These are phyloP conservation scores for Oleoguttula mirabilis DNA, from an alignment of 495 filamentous ascomycete species.

Conservation along the genomic window DNA sequence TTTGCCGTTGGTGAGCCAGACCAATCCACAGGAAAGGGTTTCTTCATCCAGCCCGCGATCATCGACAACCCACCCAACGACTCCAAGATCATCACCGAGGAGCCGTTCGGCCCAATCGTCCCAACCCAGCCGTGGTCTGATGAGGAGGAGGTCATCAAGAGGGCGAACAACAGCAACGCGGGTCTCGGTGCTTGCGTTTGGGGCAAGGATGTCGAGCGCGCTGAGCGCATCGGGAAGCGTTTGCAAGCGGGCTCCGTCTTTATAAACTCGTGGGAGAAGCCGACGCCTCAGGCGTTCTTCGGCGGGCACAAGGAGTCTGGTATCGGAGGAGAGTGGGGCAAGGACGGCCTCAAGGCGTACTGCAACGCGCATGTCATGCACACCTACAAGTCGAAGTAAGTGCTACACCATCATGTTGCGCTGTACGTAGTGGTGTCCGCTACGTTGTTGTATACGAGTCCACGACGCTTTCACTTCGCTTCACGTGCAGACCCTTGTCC, in stretches of 20 bases:
- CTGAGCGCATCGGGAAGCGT: constrained; percentile 31
- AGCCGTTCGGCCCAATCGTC: constrained; percentile 38
- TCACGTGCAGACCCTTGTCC: no score
- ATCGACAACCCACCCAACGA: constrained; percentile 26
- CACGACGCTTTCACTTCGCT: no score
- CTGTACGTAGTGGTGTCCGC: no score
- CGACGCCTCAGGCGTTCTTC: constrained; percentile 44
- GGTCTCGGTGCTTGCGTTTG: constrained; percentile 43
- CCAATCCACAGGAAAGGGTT: constrained; percentile 32
- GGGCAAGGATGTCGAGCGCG: constrained; percentile 35
- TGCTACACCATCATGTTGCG: no score
- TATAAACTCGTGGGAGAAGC: constrained; percentile 33
- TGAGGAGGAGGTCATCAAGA: constrained; percentile 39
- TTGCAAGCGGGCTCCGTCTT: constrained; percentile 39
- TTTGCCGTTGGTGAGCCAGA: constrained; percentile 34
- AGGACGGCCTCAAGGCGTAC: constrained; percentile 46
- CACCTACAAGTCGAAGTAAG: constrained; percentile 28
- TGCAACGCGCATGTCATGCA: constrained; percentile 43
- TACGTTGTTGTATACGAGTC: no score
- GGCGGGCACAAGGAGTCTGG: constrained; percentile 55
- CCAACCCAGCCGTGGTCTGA: constrained; percentile 38
- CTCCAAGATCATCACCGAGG: constrained; percentile 22
- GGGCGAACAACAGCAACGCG: constrained; percentile 37
- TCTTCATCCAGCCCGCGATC: constrained; percentile 28
- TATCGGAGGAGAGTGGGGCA: constrained; percentile 49